These are phyloP conservation scores for bread wheat (Triticum aestivum) DNA, from an alignment of 176 grass and related monocot species.

Conservation along the genomic window IWGSC_CS_RefSeq_v2.1 NC_057797.1:71532626-71533125, in stretches of 20 bases:
- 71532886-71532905: constrained; percentile 38
- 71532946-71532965: neutral
- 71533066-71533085: neutral
- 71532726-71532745: neutral
- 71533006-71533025: constrained; percentile 15
- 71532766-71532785: neutral
- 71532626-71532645: too few species aligned
- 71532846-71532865: constrained; percentile 35
- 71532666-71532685: too few species aligned
- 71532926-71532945: neutral
- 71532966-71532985: neutral
- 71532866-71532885: constrained; percentile 33
- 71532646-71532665: too few species aligned
- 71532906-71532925: neutral
- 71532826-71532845: neutral
- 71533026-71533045: neutral
- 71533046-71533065: constrained; percentile 4
- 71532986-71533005: constrained; percentile 11
- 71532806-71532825: neutral
- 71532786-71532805: neutral
- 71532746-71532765: neutral
- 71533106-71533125: neutral
- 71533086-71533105: neutral
- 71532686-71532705: too few species aligned
- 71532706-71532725: neutral